These are phyloP conservation scores for Pythium sp. DNA, from an alignment of 352 stramenopile species.

Conservation along the genomic window DNA sequence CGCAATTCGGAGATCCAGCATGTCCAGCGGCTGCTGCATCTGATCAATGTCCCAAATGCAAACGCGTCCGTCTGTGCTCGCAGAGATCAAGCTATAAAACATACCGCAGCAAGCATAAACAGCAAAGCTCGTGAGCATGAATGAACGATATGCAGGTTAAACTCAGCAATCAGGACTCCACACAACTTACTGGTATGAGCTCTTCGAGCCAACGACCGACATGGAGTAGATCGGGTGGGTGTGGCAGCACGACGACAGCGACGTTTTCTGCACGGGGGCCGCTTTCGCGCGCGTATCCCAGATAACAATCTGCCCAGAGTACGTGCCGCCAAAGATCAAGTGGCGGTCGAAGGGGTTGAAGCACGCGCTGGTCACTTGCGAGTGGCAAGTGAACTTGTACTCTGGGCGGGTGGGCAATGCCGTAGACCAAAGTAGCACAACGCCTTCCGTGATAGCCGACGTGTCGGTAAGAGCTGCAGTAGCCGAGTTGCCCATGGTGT, in stretches of 20 bases:
- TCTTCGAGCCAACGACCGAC: conserved; percentile 79
- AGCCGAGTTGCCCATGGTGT: conserved; percentile 64
- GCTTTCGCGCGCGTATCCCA: conserved; percentile 86
- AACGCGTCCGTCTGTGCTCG: conserved; percentile 83
- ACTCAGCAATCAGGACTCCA: neutral
- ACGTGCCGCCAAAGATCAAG: conserved; percentile 82
- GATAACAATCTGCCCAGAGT: conserved; percentile 83
- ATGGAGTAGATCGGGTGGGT: conserved; percentile 89
- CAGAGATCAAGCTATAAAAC: conserved; percentile 67
- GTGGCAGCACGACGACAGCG: conserved; percentile 74
- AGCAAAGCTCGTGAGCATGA: neutral
- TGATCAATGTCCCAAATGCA: conserved; percentile 87
- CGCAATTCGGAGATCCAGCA: conserved; percentile 80
- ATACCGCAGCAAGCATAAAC: neutral
- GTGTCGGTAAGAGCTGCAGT: conserved; percentile 49
- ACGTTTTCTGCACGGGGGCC: conserved; percentile 81
- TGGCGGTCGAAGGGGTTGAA: conserved; percentile 88
- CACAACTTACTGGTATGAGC: conserved; percentile 64
- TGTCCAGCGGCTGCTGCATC: conserved; percentile 78
- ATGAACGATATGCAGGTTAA: conserved; percentile 1
- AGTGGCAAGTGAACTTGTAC: conserved; percentile 87
- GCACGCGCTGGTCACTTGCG: conserved; percentile 80
- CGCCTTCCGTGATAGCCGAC: conserved; percentile 63
- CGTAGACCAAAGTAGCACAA: conserved; percentile 85
- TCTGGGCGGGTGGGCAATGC: conserved; percentile 75